phyloP scores from a whole-genome alignment of 257 asterid species.

The Capsicum rhomboideum region DNA sequence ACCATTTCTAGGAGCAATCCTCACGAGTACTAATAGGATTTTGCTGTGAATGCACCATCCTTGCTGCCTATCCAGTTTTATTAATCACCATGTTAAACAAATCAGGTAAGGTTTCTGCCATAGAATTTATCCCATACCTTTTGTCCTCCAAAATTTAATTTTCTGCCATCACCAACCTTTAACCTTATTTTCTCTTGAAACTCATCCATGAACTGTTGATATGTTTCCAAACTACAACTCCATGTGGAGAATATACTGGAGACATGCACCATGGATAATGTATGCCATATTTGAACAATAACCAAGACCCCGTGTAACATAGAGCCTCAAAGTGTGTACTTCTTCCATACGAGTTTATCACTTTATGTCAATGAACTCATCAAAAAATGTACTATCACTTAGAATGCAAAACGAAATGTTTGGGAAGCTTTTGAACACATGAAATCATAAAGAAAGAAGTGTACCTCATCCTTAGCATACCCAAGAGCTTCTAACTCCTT shows the following conservation, averaged over 20 bases:
- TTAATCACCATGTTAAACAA: background rate
- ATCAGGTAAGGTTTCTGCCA: background rate
- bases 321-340: background rate
- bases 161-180: background rate
- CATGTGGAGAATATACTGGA: background rate
- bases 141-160: background rate
- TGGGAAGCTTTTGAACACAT: background rate
- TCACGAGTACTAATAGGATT: background rate
- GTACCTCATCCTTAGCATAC: slow-evolving; percentile 88
- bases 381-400: background rate
- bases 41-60: background rate
- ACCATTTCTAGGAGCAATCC: background rate
- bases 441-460: background rate
- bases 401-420: background rate
- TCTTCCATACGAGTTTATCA: background rate
- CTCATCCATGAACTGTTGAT: background rate
- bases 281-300: background rate
- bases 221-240: background rate
- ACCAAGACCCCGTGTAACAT: background rate
- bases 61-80: background rate
- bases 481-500: slow-evolving; percentile 70
- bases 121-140: background rate
- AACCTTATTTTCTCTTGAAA: background rate
- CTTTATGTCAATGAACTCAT: background rate
- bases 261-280: background rate